Evolutionary conservation across 1,139 yeast genomes (phyloP).

Genomic region (Saccharomyces uvarum): DNA sequence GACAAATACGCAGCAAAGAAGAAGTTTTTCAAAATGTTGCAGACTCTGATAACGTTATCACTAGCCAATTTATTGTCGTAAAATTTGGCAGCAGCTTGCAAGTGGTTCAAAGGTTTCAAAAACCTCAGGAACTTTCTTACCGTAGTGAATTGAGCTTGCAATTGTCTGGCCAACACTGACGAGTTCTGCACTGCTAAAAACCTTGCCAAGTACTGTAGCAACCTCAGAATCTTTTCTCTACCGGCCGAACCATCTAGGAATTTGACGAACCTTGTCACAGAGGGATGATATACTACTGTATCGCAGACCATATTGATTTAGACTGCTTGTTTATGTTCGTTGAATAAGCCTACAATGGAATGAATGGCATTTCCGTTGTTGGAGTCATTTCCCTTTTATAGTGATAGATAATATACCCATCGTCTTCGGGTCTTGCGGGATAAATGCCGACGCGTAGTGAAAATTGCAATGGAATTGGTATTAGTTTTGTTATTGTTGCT

Average conservation of each 20-base stretch:
- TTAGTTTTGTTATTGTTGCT: background rate
- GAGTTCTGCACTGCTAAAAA: constrained; percentile 62
- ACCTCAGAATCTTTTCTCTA: constrained; percentile 54
- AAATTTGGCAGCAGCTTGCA: constrained; percentile 61
- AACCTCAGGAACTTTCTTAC: constrained; percentile 81
- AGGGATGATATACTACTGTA: constrained; percentile 46
- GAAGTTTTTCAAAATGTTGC: constrained; percentile 51
- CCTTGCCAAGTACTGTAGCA: constrained; percentile 74
- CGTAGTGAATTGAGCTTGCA: constrained; percentile 46
- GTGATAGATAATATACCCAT: background rate
- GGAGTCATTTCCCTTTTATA: constrained; percentile 1
- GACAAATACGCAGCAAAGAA: constrained; percentile 70
- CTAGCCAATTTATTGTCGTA: constrained; percentile 68
- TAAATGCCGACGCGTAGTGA: constrained; percentile 1
- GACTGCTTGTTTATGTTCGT: background rate
- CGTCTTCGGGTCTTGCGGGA: background rate
- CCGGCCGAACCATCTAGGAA: constrained; percentile 64
- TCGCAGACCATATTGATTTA: constrained; percentile 5
- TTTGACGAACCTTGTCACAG: constrained; percentile 52
- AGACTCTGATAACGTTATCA: constrained; percentile 47
- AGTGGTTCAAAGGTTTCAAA: constrained; percentile 72
- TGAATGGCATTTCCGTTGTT: background rate
- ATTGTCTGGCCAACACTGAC: constrained; percentile 44
- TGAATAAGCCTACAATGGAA: background rate
- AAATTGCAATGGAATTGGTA: background rate